A percentile compares a stretch with the other conserved stretches of the same genome.
These are phyloP conservation scores for Linnemannia zychae DNA, from an alignment of 192 early-diverging fungal species.

Conservation along the genomic window DNA sequence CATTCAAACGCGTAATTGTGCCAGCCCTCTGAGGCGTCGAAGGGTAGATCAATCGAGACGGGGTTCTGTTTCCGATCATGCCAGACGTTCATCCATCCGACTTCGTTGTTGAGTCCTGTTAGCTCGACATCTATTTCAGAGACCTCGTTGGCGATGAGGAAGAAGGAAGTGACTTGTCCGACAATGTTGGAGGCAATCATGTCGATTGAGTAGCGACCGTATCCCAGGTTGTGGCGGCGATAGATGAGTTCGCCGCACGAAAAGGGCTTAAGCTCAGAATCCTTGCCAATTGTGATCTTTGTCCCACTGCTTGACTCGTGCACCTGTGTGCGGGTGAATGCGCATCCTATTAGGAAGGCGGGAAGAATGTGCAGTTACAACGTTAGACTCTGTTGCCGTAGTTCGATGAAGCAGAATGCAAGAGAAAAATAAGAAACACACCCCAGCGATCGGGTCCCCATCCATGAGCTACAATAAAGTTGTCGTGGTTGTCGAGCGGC, in stretches of 20 bases:
- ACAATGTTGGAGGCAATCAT: conserved; percentile 44
- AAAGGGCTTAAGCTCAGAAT: conserved; percentile 34
- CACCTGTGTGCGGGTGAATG: conserved; percentile 40
- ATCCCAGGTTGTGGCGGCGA: conserved; percentile 8
- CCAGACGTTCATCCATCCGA: conserved; percentile 53
- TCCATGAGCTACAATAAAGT: conserved; percentile 47
- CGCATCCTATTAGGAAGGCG: conserved; percentile 31
- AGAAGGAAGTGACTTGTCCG: conserved; percentile 53
- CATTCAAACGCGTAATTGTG: conserved; percentile 43
- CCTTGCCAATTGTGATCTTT: conserved; percentile 37
- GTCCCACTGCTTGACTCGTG: conserved; percentile 23
- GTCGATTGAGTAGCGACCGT: conserved; percentile 45
- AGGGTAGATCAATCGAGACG: conserved; percentile 22
- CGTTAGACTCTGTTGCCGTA: too few relatives aligned
- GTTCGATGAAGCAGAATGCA: not conserved
- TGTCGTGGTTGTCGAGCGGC: conserved; percentile 20
- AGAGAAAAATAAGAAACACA: not conserved
- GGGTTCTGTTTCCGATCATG: conserved; percentile 36
- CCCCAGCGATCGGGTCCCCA: conserved; percentile 53
- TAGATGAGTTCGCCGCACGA: conserved; percentile 46
- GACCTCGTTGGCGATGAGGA: conserved; percentile 38
- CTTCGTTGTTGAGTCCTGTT: conserved; percentile 37
- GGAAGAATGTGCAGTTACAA: too few relatives aligned
- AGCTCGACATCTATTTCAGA: conserved; percentile 51
- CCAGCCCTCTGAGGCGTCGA: conserved; percentile 40